phyloP scores from a whole-genome alignment of 2,329 filamentous ascomycete genomes.

The Xylariales sp. region DNA sequence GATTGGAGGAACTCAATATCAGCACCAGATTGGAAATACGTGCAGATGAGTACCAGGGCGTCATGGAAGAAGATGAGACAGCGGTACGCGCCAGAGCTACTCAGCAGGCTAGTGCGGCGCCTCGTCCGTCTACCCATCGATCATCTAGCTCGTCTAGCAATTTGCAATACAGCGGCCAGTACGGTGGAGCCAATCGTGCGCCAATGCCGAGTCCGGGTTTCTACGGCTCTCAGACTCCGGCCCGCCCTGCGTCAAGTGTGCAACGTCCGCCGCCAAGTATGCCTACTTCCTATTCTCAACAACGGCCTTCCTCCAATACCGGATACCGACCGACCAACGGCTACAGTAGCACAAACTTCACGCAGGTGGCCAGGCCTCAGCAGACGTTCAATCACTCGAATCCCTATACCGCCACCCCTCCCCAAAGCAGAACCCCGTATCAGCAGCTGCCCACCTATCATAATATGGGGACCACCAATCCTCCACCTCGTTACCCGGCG shows the following conservation, averaged over 20 bases:
- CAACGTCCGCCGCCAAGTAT: constrained; percentile 35
- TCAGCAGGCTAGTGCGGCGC: constrained; percentile 33
- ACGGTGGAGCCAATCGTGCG: constrained; percentile 41
- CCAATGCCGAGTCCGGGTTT: constrained; percentile 38
- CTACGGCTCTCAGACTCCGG: constrained; percentile 38
- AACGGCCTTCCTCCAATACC: constrained; percentile 32
- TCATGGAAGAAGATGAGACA: constrained; percentile 78
- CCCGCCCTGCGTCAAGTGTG: constrained; percentile 33
- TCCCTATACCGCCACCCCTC: constrained; percentile 38
- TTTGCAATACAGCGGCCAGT: constrained; percentile 40
- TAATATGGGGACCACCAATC: constrained; percentile 37
- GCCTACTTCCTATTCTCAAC: constrained; percentile 30
- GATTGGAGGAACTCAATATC: constrained; percentile 76
- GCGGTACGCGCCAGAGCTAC: constrained; percentile 46
- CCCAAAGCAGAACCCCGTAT: constrained; percentile 37
- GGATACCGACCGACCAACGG: constrained; percentile 47
- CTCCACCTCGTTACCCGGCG: constrained; percentile 26
- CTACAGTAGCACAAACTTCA: constrained; percentile 35
- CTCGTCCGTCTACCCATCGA: constrained; percentile 32
- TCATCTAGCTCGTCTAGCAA: constrained; percentile 36
- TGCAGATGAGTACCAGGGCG: constrained; percentile 68
- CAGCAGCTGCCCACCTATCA: constrained; percentile 34
- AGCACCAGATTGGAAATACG: constrained; percentile 73
- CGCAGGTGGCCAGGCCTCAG: constrained; percentile 47
- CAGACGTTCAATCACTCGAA: constrained; percentile 48